Conservation (phyloP, 306 rosid species). For the Inga laurina region DNA sequence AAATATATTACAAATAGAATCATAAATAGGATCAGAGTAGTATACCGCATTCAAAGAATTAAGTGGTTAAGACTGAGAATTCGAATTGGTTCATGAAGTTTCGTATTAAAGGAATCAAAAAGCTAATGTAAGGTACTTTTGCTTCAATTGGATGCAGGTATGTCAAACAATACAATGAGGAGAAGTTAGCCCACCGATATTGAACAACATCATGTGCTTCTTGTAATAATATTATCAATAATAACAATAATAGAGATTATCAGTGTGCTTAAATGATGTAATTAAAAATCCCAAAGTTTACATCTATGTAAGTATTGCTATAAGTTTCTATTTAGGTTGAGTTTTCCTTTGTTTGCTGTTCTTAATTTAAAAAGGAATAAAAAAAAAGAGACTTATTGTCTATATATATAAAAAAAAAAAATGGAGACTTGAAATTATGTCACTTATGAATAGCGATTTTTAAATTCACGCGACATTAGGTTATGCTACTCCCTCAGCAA, state of each 20-base stretch:
- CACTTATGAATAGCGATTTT: too few species aligned
- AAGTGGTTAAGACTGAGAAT: background rate
- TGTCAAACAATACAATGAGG: conserved; percentile 7
- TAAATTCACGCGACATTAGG: too few species aligned
- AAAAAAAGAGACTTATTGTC: too few species aligned
- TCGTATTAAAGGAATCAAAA: background rate
- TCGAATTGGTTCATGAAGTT: background rate
- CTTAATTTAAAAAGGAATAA: background rate
- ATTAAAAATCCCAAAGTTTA: background rate
- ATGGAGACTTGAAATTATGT: too few species aligned
- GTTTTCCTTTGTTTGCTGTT: background rate
- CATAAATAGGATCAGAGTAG: too few species aligned
- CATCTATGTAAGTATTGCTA: background rate
- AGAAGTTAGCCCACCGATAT: conserved; percentile 21
- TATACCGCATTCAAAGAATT: background rate
- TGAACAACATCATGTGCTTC: background rate
- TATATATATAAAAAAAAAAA: too few species aligned
- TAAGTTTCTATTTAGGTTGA: background rate
- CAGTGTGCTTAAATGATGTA: background rate
- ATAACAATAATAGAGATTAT: too few species aligned
- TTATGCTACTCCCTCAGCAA: too few species aligned
- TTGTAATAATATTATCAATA: background rate
- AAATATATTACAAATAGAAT: too few species aligned
- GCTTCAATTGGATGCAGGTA: conserved; percentile 7
- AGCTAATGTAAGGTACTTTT: background rate